These are phyloP conservation scores for Hypoxylon sp. DNA, from an alignment of 2,329 filamentous ascomycete species.

Conservation along the genomic window DNA sequence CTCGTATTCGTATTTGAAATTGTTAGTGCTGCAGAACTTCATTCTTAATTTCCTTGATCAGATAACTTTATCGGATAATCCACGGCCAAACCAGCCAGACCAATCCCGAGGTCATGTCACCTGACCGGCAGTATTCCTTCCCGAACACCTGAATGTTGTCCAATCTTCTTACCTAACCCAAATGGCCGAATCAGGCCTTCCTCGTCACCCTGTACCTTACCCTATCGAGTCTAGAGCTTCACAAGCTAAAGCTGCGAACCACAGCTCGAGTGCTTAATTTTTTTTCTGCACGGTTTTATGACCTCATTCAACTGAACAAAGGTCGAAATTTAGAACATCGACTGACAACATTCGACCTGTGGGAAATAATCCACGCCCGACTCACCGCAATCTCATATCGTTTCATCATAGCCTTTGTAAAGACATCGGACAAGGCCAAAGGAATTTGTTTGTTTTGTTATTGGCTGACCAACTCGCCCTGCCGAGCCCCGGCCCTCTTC, in stretches of 20 bases:
- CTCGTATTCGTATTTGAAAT: slow-evolving; percentile 44
- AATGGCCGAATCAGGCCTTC: neutral
- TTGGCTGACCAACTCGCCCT: slow-evolving; percentile 26
- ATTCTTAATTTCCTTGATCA: slow-evolving; percentile 23
- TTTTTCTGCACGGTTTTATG: slow-evolving; percentile 40
- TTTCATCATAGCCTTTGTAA: slow-evolving; percentile 29
- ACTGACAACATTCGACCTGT: slow-evolving; percentile 49
- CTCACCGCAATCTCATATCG: slow-evolving; percentile 39
- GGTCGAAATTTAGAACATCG: slow-evolving; percentile 45
- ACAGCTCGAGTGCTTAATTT: slow-evolving; percentile 20
- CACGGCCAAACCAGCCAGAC: neutral
- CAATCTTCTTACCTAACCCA: slow-evolving; percentile 31
- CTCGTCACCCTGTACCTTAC: slow-evolving; percentile 15
- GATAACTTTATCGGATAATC: slow-evolving; percentile 43
- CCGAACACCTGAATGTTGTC: slow-evolving; percentile 13
- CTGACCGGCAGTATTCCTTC: slow-evolving; percentile 29
- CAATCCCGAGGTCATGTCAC: slow-evolving; percentile 26
- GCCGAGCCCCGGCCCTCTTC: slow-evolving; percentile 14
- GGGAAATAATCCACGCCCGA: slow-evolving; percentile 33
- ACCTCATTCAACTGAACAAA: slow-evolving; percentile 46
- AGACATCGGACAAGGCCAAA: slow-evolving; percentile 8
- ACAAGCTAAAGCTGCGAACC: slow-evolving; percentile 12
- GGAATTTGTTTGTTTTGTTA: slow-evolving; percentile 24
- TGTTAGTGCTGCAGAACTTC: slow-evolving; percentile 18
- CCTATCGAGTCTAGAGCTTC: slow-evolving; percentile 20